phyloP scores from a whole-genome alignment of 2,329 filamentous ascomycete genomes.

The Dothideomycetes sp. region DNA sequence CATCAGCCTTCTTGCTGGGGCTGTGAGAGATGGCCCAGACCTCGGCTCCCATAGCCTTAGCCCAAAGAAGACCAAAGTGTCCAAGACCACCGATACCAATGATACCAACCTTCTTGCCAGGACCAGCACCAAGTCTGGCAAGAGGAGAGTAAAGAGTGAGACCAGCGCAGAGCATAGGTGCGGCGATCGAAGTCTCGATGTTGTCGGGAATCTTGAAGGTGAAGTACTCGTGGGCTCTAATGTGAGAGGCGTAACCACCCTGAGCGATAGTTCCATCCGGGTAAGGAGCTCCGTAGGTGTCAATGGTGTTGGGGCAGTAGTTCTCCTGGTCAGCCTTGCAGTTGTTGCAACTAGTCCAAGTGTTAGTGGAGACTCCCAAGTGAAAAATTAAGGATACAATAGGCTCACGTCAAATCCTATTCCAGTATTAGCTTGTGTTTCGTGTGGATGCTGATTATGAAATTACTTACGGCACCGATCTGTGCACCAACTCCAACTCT shows the following conservation, averaged over 20 bases:
- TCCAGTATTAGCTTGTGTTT: too few species aligned
- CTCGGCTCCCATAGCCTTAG: slow-evolving; percentile 46
- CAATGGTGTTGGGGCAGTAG: slow-evolving; percentile 39
- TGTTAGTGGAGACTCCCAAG: too few species aligned
- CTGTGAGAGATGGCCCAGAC: slow-evolving; percentile 51
- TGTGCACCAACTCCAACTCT: slow-evolving; percentile 39
- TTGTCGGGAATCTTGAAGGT: slow-evolving; percentile 65
- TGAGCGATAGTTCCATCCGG: slow-evolving; percentile 51
- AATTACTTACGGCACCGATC: slow-evolving; percentile 36
- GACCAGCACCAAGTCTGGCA: slow-evolving; percentile 61
- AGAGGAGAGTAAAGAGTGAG: slow-evolving; percentile 72
- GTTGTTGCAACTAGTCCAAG: too few species aligned
- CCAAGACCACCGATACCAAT: slow-evolving; percentile 48
- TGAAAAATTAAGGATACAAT: too few species aligned
- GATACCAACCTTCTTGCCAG: slow-evolving; percentile 69
- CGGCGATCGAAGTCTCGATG: slow-evolving; percentile 49
- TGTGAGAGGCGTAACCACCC: slow-evolving; percentile 57
- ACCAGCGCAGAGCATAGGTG: slow-evolving; percentile 65
- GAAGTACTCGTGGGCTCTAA: slow-evolving; percentile 68
- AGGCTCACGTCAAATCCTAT: too few species aligned
- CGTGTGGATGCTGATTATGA: too few species aligned
- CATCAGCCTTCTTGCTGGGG: slow-evolving; percentile 49
- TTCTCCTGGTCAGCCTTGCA: slow-evolving; percentile 43
- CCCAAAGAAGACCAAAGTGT: slow-evolving; percentile 39
- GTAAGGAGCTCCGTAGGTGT: slow-evolving; percentile 40